phyloP scores from a whole-genome alignment of 73 alveolate species.

The Tetrahymena elliotti region DNA sequence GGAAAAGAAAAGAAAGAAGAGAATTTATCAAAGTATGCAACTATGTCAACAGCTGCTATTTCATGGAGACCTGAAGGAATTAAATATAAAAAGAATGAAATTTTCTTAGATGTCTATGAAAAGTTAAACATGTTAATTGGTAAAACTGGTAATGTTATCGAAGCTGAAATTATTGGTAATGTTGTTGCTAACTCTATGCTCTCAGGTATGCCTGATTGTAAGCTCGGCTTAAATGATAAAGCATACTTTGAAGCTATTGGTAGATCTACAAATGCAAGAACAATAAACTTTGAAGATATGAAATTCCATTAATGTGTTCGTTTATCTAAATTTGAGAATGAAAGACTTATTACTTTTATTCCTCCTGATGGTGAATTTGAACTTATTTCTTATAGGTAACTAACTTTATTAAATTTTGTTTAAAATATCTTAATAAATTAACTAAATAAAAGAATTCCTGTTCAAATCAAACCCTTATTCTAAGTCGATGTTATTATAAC shows the following conservation, averaged over 20 bases:
- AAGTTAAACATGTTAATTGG: slow-evolving; percentile 44
- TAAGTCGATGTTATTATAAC: not conserved
- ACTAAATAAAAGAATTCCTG: slow-evolving; percentile 40
- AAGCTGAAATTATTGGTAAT: slow-evolving; percentile 27
- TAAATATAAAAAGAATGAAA: slow-evolving; percentile 84
- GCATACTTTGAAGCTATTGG: slow-evolving; percentile 72
- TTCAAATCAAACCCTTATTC: not conserved
- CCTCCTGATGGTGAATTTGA: slow-evolving; percentile 98
- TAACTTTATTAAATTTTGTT: not conserved
- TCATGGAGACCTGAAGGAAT: slow-evolving; percentile 80
- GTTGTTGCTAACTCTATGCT: slow-evolving; percentile 15
- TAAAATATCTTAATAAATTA: not conserved
- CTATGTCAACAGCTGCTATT: slow-evolving; percentile 76
- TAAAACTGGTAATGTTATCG: not conserved
- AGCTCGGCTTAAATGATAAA: slow-evolving; percentile 93
- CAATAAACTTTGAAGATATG: slow-evolving; percentile 79
- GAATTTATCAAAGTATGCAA: slow-evolving; percentile 42
- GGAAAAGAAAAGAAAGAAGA: not conserved
- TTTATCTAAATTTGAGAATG: slow-evolving; percentile 65
- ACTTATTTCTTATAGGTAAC: slow-evolving; percentile 78
- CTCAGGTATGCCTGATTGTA: slow-evolving; percentile 78
- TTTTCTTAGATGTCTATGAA: slow-evolving; percentile 50
- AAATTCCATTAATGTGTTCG: slow-evolving; percentile 84
- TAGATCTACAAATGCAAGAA: slow-evolving; percentile 54
- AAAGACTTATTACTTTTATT: slow-evolving; percentile 86